These are phyloP conservation scores for Claviceps paspali DNA, from an alignment of 2,329 filamentous ascomycete species.

Conservation along the genomic window DNA sequence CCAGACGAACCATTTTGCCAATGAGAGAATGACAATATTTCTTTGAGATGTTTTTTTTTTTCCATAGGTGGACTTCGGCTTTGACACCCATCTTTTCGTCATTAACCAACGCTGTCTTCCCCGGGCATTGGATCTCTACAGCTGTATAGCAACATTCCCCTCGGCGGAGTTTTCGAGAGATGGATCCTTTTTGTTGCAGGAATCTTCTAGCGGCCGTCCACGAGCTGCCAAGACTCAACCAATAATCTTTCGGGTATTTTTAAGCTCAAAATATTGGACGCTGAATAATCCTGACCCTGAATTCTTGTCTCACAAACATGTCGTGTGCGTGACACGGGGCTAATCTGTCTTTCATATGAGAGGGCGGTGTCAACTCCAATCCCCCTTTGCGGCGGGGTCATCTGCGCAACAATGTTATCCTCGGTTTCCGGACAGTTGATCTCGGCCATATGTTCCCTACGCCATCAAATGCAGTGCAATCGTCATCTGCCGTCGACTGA, in stretches of 20 bases:
- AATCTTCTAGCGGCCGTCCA: no score
- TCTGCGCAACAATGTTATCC: background rate
- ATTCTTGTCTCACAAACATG: background rate
- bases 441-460: background rate
- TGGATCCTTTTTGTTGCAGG: no score
- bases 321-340: background rate
- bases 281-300: background rate
- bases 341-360: background rate
- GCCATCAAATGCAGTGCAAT: conserved; percentile 2
- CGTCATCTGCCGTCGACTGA: background rate
- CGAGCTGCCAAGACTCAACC: background rate
- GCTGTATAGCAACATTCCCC: no score
- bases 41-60: background rate
- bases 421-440: no score
- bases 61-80: background rate
- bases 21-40: background rate
- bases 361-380: no score
- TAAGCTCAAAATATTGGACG: background rate
- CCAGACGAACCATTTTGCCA: conserved; percentile 1
- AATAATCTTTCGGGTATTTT: background rate
- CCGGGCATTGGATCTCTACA: no score
- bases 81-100: no score
- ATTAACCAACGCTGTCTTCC: no score
- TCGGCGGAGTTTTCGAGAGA: no score
- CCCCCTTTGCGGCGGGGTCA: background rate